Conservation (phyloP, 306 rosid genomes). For the Urtica urens region DNA sequence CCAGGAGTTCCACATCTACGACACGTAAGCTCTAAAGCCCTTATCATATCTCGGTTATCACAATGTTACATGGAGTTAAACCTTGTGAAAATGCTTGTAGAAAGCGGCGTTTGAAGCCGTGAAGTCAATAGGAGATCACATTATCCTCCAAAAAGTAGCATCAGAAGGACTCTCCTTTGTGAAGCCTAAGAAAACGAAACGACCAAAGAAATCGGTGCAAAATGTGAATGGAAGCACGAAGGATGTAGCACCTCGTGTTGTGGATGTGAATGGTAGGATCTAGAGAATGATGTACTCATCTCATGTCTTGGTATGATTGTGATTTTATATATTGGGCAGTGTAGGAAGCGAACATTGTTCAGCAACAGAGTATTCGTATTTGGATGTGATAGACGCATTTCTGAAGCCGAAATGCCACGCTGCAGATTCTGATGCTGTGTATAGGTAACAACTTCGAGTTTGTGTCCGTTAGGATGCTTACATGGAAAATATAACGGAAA, state of each 20-base stretch:
- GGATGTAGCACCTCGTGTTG: constrained; percentile 12
- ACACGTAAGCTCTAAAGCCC: constrained; percentile 37
- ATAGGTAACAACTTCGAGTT: constrained; percentile 22
- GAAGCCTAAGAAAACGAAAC: constrained; percentile 44
- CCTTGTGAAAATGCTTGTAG: constrained; percentile 28
- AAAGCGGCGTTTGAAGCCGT: constrained; percentile 67
- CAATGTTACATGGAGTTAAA: not conserved
- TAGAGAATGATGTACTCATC: constrained; percentile 11
- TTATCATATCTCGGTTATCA: constrained; percentile 1
- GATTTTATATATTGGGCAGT: constrained; percentile 12
- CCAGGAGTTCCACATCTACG: constrained; percentile 68
- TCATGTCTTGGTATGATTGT: not conserved
- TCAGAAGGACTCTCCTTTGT: constrained; percentile 61
- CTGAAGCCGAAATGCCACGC: constrained; percentile 63
- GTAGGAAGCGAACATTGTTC: constrained; percentile 31
- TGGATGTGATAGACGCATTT: constrained; percentile 61
- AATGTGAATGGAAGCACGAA: constrained; percentile 21
- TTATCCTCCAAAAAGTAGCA: constrained; percentile 51
- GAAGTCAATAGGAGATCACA: constrained; percentile 53
- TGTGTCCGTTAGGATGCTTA: too few relatives aligned
- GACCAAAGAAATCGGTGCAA: constrained; percentile 22
- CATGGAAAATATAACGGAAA: too few relatives aligned
- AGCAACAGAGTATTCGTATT: constrained; percentile 18
- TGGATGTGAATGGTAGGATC: constrained; percentile 9
- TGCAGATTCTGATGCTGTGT: constrained; percentile 55